Evolutionary conservation across 495 filamentous ascomycete genomes (phyloP).

Genomic region (Neurospora pannonica): DNA sequence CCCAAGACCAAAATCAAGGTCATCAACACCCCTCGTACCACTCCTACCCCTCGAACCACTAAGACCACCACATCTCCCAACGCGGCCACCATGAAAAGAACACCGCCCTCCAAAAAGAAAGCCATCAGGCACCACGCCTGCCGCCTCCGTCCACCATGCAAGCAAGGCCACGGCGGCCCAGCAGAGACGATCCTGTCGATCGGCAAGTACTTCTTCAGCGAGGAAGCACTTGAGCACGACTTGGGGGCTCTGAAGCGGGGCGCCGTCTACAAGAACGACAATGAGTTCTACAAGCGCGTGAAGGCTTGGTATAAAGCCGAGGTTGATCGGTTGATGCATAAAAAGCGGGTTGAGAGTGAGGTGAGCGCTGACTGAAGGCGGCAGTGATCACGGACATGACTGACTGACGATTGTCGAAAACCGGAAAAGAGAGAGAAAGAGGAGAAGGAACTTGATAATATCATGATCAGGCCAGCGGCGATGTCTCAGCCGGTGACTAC

Average conservation of each 20-base stretch:
- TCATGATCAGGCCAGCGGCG: not conserved
- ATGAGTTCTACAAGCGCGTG: conserved; percentile 16
- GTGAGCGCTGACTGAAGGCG: not conserved
- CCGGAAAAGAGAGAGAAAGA: not conserved
- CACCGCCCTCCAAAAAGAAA: not conserved
- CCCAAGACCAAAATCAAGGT: not conserved
- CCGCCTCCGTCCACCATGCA: conserved; percentile 6
- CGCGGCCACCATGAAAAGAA: not conserved
- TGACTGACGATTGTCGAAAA: not conserved
- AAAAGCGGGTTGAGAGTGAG: not conserved
- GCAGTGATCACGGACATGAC: not conserved
- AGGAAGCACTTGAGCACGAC: conserved; percentile 13
- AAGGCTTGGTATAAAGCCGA: conserved; percentile 26
- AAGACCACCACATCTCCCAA: not conserved
- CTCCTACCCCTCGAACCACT: not conserved
- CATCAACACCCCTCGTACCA: not conserved
- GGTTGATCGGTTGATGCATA: conserved; percentile 13
- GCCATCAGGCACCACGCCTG: not conserved
- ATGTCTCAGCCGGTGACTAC: not conserved
- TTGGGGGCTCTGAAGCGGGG: conserved; percentile 11
- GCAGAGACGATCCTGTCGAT: not conserved
- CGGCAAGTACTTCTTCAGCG: conserved; percentile 11
- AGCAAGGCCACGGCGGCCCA: conserved; percentile 7
- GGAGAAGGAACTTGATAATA: not conserved
- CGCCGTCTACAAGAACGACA: conserved; percentile 5